Evolutionary conservation across 2,329 filamentous ascomycete species (phyloP), one percentile per base, ranked within the genome.

Genomic region (Thelonectria blattea): DNA sequence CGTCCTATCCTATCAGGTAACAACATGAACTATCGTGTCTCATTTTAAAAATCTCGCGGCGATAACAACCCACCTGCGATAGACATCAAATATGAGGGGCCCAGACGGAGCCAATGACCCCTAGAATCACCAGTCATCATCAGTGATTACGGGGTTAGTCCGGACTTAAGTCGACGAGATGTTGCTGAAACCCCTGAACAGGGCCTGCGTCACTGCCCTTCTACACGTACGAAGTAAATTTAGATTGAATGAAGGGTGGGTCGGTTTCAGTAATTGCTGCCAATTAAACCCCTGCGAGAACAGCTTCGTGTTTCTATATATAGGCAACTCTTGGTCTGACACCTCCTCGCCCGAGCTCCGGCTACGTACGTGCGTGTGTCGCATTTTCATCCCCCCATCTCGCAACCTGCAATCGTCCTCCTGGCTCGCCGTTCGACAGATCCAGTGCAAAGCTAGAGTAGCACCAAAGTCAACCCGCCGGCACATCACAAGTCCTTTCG

Each of bases 101-200:
- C 15, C 2, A 43, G n/a, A 43, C 17, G 41, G 18, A 43, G 9
- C n/a, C 41, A 43, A 17, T 9, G 17, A 12, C 41, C n/a, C 41
- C 17, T 10, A 43, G 9, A 15, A 43, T 20, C 41, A 17, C 41
- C 14, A n/a, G 43, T 32, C 18, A 49, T 47, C 41, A 14, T 18
- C 42, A n/a, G 20, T n/a, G 43, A 46, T n/a, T 15, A 15, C 52
- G 53, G 53, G 45, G 53, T 50, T 50, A 56, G n/a, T 18, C 24
- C 53, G 53, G 53, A 50, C 27, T 56, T 56, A 56, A 50, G 10
- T 27, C 18, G 10, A 34, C 9, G 12, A 37, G 34, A 34, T 30
- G 5, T 10, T 30, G 34, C 22, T 37, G 22, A 39, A 20, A 22
- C 53, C 53, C 53, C 53, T 56, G 45, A 56, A n/a, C 24, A 18